A percentile compares a stretch with the other conserved stretches of the same genome.
phyloP scores from a whole-genome alignment of 2,329 filamentous ascomycete genomes.

The Verticillium klebahnii region DNA sequence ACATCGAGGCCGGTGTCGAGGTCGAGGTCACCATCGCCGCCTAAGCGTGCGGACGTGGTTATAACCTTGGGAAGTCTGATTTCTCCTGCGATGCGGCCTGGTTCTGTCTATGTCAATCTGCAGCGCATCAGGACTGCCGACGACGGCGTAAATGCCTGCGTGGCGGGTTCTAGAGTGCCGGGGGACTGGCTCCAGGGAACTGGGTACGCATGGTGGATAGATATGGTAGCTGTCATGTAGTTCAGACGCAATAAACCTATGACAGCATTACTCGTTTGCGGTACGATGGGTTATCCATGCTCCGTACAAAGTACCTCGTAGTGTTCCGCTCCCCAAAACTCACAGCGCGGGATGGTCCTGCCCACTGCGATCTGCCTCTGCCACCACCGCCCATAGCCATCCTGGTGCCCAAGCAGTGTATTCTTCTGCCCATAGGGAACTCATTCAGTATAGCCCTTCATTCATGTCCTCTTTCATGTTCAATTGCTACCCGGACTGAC shows the following conservation, averaged over 20 bases:
- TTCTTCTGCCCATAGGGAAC: neutral
- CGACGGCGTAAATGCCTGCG: neutral
- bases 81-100: neutral
- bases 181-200: neutral
- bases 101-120: neutral
- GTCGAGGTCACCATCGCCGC: slow-evolving; percentile 90
- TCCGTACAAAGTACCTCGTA: neutral
- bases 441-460: neutral
- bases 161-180: neutral
- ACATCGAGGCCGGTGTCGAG: slow-evolving; percentile 91
- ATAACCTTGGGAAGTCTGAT: neutral
- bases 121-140: neutral
- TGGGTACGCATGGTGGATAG: neutral
- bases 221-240: neutral
- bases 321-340: neutral
- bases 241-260: neutral
- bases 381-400: neutral
- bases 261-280: neutral
- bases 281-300: neutral
- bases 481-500: neutral
- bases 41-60: slow-evolving; percentile 37
- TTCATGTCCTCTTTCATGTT: neutral
- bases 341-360: neutral
- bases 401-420: neutral
- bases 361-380: too few relatives aligned